Evolutionary conservation across 2,329 filamentous ascomycete species (phyloP).

Genomic region (Paraphaeosphaeria minitans): DNA sequence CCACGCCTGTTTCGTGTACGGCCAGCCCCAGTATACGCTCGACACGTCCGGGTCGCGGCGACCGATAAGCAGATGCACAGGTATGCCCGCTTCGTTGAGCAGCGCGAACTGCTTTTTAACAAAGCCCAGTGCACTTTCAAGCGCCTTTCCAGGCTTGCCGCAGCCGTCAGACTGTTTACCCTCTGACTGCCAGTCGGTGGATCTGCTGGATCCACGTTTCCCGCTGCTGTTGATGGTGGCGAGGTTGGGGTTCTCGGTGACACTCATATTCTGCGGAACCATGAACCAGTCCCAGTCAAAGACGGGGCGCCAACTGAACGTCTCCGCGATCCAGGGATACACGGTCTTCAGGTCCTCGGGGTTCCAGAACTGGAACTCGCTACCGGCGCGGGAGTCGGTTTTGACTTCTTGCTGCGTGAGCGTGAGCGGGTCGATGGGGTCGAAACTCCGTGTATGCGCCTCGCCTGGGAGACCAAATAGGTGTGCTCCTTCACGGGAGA

Average conservation of each 20-base stretch:
- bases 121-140: neutral
- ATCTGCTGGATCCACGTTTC: neutral
- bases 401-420: constrained; percentile 18
- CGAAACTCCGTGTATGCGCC: constrained; percentile 17
- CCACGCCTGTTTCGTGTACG: constrained; percentile 21
- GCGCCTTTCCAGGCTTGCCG: neutral
- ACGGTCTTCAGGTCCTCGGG: constrained; percentile 6
- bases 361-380: neutral
- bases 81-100: constrained; percentile 22
- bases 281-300: constrained; percentile 38
- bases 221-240: neutral
- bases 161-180: neutral
- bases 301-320: constrained; percentile 30
- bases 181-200: neutral
- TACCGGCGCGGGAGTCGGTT: neutral
- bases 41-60: constrained; percentile 19
- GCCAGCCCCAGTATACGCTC: constrained; percentile 35
- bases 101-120: constrained; percentile 16
- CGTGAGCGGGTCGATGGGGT: constrained; percentile 27
- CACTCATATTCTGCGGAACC: constrained; percentile 14
- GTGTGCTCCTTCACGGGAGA: neutral
- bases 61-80: constrained; percentile 30
- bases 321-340: constrained; percentile 28
- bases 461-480: constrained; percentile 20
- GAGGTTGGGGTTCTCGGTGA: constrained; percentile 4